Evolutionary conservation across 2,329 filamentous ascomycete species (phyloP), one percentile per base, ranked within the genome.

Genomic region (Colletotrichum trifolii): DNA sequence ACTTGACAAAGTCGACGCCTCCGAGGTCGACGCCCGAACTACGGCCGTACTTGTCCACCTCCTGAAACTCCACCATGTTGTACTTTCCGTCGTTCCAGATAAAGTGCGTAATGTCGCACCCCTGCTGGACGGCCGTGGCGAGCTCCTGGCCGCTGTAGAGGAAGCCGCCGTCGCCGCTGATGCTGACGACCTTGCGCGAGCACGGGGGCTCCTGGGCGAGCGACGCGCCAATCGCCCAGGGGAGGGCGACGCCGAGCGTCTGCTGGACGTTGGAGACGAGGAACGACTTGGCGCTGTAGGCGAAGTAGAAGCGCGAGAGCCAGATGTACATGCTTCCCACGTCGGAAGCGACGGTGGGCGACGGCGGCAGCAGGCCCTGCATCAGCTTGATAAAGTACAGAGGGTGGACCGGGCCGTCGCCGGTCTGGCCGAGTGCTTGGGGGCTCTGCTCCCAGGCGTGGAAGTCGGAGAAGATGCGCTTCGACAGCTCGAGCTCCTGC

Each of bases 51-150:
- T 83, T 83, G 71, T 80, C 77, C 61, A 81, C 79, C 71, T 83
- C 81, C 67, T 83, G 81, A 69, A 83, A 83, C 72, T 83, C 78
- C 5, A 83, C 80, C 81, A 83, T 83, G 69, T 83, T 83, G 71
- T 80, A 83, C 36, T 76, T 76, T 48, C 78, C 78, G 67, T 83
- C 81, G 69, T 83, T 83, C 80, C 81, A 83, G 67, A 83, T 75
- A 66, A 83, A 83, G 68, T 83, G 81, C 15, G 81, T 82, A 68
- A 83, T 82, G 61, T 83, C 77, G 71, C 81, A 83, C 8, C 76
- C 74, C 53, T 83, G 80, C 67, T 77, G 75, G 13, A 83, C 80
- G 5, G 81, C 81, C 0, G 81, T 83, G 0, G 72, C 75, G 4
- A 83, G 72, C 65, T 83, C 81, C 64, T 82, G 79, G 0, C 76